Conservation (phyloP, 768 basidiomycete species). For the Leccinum subgranulosum region DNA sequence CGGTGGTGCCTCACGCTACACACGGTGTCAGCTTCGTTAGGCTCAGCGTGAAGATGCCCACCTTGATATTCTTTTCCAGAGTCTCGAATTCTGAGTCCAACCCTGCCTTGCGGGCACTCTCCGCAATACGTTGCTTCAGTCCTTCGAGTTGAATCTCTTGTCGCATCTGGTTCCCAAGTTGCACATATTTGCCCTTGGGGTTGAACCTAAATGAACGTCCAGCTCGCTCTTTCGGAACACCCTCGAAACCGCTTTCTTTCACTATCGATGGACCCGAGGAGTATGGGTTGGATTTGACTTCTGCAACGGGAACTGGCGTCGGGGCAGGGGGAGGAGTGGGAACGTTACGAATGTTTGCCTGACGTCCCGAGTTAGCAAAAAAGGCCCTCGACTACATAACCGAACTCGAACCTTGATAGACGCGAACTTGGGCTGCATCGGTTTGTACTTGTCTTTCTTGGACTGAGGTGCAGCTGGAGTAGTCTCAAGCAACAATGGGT, state of each 20-base stretch:
- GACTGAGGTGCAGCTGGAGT: slow-evolving; percentile 54
- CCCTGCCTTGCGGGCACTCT: slow-evolving; percentile 90
- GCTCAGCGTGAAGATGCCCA: slow-evolving; percentile 30
- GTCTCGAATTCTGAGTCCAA: slow-evolving; percentile 91
- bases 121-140: slow-evolving; percentile 89
- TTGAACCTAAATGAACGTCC: slow-evolving; percentile 82
- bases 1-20: slow-evolving; percentile 82
- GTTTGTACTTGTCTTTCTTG: slow-evolving; percentile 92
- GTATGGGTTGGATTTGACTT: slow-evolving; percentile 72
- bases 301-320: slow-evolving; percentile 36
- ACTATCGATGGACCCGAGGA: slow-evolving; percentile 45
- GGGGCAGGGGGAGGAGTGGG: slow-evolving; percentile 55
- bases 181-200: slow-evolving; percentile 88
- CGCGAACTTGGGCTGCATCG: slow-evolving; percentile 99
- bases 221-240: slow-evolving; percentile 65
- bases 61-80: slow-evolving; percentile 86
- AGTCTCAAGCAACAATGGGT: slow-evolving; percentile 77
- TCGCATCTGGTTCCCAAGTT: slow-evolving; percentile 65
- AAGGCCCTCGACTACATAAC: background rate
- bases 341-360: slow-evolving; percentile 77
- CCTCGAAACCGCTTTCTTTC: slow-evolving; percentile 68
- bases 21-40: slow-evolving; percentile 2
- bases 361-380: background rate
- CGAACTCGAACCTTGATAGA: slow-evolving; percentile 69
- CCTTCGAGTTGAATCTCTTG: slow-evolving; percentile 83